These are phyloP conservation scores for Termitomyces sp. DNA, from an alignment of 768 basidiomycete genomes.

Conservation along the genomic window DNA sequence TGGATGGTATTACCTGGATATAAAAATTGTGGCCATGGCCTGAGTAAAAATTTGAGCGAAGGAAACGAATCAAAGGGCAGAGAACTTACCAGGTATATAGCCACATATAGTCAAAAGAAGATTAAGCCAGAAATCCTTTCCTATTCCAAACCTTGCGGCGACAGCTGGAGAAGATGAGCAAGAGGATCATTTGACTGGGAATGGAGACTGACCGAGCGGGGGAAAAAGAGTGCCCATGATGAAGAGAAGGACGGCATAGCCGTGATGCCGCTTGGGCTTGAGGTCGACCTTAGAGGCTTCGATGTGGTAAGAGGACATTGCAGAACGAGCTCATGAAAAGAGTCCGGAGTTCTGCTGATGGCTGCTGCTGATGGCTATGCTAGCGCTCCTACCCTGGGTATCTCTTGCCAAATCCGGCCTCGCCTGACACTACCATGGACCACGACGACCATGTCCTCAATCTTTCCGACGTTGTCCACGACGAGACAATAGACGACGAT, in stretches of 20 bases:
- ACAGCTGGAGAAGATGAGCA: slow-evolving; percentile 55
- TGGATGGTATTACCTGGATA: slow-evolving; percentile 57
- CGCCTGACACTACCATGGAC: slow-evolving; percentile 31
- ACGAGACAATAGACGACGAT: slow-evolving; percentile 67
- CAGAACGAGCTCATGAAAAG: neutral
- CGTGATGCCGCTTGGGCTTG: slow-evolving; percentile 75
- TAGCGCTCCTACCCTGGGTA: slow-evolving; percentile 17
- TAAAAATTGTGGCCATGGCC: slow-evolving; percentile 94
- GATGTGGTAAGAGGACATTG: slow-evolving; percentile 24
- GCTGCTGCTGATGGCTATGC: too few species aligned
- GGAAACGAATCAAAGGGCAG: neutral
- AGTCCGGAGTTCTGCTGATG: neutral
- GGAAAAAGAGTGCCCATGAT: slow-evolving; percentile 89
- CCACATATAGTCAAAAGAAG: slow-evolving; percentile 84
- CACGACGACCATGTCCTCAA: slow-evolving; percentile 65
- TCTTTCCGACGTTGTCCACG: slow-evolving; percentile 83
- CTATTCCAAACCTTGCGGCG: slow-evolving; percentile 89
- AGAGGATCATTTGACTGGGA: slow-evolving; percentile 1
- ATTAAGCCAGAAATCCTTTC: slow-evolving; percentile 89
- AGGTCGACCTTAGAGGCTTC: slow-evolving; percentile 52
- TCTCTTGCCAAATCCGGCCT: slow-evolving; percentile 16
- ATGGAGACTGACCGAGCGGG: slow-evolving; percentile 65
- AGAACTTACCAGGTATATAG: slow-evolving; percentile 75
- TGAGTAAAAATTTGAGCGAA: slow-evolving; percentile 20
- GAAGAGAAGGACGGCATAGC: slow-evolving; percentile 76